phyloP scores from a whole-genome alignment of 495 filamentous ascomycete species.

The Viridothelium virens region DNA sequence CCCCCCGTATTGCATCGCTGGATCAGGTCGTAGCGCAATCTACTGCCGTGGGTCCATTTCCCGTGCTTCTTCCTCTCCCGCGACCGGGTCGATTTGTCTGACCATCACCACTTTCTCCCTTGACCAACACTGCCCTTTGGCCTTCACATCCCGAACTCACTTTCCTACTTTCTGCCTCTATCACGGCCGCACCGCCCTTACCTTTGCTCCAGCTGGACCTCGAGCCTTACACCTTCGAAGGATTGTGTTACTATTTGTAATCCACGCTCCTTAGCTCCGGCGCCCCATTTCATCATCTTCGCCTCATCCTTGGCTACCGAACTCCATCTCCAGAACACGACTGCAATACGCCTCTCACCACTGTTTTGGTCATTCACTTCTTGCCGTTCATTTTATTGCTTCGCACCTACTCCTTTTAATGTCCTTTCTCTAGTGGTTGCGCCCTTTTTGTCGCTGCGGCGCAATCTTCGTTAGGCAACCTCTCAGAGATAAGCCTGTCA shows the following conservation, averaged over 20 bases:
- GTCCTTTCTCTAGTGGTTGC: not conserved
- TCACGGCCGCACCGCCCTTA: not conserved
- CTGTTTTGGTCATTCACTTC: constrained; percentile 2
- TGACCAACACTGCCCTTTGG: constrained; percentile 9
- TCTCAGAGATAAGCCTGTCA: not conserved
- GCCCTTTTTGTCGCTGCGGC: not conserved
- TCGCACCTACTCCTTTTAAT: constrained; percentile 3
- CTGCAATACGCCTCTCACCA: not conserved
- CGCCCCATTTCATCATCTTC: constrained; percentile 5
- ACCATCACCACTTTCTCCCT: constrained; percentile 10
- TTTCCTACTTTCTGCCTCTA: not conserved
- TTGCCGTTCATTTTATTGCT: not conserved
- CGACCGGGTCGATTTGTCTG: constrained; percentile 8
- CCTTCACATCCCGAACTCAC: not conserved
- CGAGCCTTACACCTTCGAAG: constrained; percentile 9
- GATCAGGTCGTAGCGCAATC: constrained; percentile 11
- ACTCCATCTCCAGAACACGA: constrained; percentile 1
- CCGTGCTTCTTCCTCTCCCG: constrained; percentile 8
- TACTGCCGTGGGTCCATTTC: constrained; percentile 12
- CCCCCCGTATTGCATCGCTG: constrained; percentile 12
- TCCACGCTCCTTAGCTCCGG: constrained; percentile 11
- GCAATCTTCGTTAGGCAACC: constrained; percentile 6
- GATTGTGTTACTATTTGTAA: constrained; percentile 12
- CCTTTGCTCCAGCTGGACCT: constrained; percentile 12
- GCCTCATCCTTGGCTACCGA: not conserved